Evolutionary conservation across 2,329 filamentous ascomycete genomes (phyloP).

Genomic region (Sporothrix humicola): DNA sequence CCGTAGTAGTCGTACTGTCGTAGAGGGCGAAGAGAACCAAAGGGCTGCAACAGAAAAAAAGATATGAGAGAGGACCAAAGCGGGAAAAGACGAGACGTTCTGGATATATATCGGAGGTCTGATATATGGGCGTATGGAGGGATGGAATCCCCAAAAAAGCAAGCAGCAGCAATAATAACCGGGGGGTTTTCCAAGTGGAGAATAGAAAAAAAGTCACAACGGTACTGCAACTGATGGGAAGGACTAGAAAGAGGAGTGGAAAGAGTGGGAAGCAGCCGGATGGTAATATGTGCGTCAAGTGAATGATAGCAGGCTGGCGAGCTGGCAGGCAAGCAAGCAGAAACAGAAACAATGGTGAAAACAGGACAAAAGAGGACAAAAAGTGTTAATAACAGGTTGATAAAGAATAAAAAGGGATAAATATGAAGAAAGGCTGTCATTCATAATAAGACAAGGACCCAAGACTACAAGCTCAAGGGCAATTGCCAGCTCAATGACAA

Average conservation of each 20-base stretch:
- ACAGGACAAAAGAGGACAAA: background rate
- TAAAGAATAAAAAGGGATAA: background rate
- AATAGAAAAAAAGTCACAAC: background rate
- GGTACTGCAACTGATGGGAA: background rate
- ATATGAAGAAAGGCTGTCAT: background rate
- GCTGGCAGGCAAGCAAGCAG: background rate
- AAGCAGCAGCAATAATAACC: slow-evolving; percentile 2
- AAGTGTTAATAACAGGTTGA: background rate
- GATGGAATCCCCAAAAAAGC: background rate
- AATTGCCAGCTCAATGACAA: background rate
- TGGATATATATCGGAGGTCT: slow-evolving; percentile 26
- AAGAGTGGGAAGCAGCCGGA: background rate
- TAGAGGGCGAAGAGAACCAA: background rate
- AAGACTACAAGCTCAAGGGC: no score
- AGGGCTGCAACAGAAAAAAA: background rate
- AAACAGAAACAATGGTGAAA: background rate
- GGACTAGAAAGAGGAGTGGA: background rate
- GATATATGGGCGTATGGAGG: slow-evolving; percentile 17
- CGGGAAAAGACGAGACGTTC: slow-evolving; percentile 19
- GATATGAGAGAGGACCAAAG: slow-evolving; percentile 18
- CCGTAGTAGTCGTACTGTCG: background rate
- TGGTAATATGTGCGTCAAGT: slow-evolving; percentile 1
- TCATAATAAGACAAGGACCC: no score
- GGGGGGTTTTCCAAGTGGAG: background rate
- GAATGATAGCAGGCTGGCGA: background rate